Base-by-base conservation (phyloP, 371 early-diverging fungal species). In the Lichtheimia corymbifera region DNA sequence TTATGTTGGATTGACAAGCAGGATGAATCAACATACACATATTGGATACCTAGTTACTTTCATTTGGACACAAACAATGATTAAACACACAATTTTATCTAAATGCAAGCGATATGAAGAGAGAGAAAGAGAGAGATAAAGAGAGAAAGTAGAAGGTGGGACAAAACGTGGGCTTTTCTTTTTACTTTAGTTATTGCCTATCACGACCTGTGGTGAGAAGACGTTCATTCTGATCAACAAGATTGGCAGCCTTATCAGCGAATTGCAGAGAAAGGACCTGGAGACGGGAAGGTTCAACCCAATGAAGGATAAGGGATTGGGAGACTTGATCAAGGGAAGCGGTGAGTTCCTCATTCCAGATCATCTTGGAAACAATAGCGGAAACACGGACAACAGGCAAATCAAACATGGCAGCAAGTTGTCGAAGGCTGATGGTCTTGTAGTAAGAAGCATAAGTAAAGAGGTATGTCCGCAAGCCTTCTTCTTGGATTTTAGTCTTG, bases 381-480 rank as follows among this genome's bases (percentile, higher is more conserved):
- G 88, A 79, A 18, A 94, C 93, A 58, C 69, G 72, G 53, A 70
- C 41, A n/a, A 80, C 65, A 15, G 91, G 78, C 55, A 97, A 80
- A 54, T 82, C 89, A 74, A 97, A 97, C 95, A 95, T 94, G 60
- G 71, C 65, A 17, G 92, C 79, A 30, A 98, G 88, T 62, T 89
- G 88, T 24, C 82, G 80, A 58, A 97, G 77, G 50, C 91, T 87
- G 50, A 98, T 68, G 12, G 96, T 92, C 53, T 93, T 88, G 80
- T 94, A 95, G 83, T 90, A 89, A 5, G 91, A 84, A 20, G 93
- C 84, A 74, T 92, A 93, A 30, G 93, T 89, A 79, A 97, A 96
- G 62, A 98, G 77, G 77, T 95, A 97, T 18, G 99, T 97, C 66
- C 95, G 94, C 59, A 98, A 90, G 53, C 91, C 96, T 77, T 95